phyloP scores from a whole-genome alignment of 139 green algal species.

The Chlorella sp. region DNA sequence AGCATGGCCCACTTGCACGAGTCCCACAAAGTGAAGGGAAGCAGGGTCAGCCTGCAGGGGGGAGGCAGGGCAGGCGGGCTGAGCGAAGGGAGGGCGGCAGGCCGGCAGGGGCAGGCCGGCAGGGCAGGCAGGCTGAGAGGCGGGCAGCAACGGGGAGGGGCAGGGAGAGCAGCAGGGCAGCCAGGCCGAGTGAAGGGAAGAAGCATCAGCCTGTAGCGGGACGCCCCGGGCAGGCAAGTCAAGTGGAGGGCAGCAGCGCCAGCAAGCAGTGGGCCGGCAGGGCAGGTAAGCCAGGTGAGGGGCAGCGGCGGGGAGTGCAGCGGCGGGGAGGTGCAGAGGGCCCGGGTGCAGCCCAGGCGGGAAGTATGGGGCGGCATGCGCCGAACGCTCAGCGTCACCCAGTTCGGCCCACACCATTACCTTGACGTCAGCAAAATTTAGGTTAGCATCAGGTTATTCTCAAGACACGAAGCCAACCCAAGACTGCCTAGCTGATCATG shows the following conservation, averaged over 20 bases:
- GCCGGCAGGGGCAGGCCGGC: not conserved
- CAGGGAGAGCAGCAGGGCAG: not conserved
- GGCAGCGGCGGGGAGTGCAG: too few species aligned
- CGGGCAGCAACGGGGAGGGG: not conserved
- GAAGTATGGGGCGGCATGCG: too few species aligned
- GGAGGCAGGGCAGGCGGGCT: not conserved
- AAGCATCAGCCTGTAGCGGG: not conserved
- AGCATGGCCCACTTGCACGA: constrained; percentile 69
- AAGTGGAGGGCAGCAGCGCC: constrained; percentile 14
- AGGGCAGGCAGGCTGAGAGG: not conserved
- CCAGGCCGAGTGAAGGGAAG: not conserved
- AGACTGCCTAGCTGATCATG: too few species aligned
- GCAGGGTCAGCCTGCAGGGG: constrained; percentile 10
- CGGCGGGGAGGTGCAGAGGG: too few species aligned
- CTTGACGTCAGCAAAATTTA: too few species aligned
- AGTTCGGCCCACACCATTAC: too few species aligned
- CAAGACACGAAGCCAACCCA: too few species aligned
- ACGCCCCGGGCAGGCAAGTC: not conserved
- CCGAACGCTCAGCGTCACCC: too few species aligned
- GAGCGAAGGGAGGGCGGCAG: not conserved
- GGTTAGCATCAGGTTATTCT: too few species aligned
- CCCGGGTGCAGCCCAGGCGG: too few species aligned
- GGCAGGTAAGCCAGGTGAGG: too few species aligned
- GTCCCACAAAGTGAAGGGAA: constrained; percentile 64
- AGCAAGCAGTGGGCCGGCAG: too few species aligned